A percentile compares a stretch with the other conserved stretches of the same genome.
These are phyloP conservation scores for Leishmania arabica DNA, from an alignment of 208 protist genomes.

Conservation along the genomic window DNA sequence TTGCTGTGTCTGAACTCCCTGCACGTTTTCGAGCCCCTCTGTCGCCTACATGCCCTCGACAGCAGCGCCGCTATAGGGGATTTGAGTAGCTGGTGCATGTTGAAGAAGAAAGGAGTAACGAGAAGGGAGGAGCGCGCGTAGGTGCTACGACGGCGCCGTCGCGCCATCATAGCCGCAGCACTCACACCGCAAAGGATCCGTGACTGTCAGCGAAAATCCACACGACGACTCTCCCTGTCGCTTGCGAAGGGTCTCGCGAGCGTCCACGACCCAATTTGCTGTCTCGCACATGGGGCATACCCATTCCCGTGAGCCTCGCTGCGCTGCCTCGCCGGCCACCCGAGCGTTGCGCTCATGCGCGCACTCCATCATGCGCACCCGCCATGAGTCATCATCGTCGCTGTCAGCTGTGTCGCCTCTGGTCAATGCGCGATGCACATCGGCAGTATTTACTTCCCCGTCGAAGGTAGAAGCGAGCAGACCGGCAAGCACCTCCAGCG, in stretches of 20 bases:
- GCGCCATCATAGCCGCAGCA: slow-evolving; percentile 21
- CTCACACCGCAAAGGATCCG: slow-evolving; percentile 10
- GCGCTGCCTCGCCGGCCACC: not conserved
- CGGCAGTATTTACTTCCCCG: slow-evolving; percentile 24
- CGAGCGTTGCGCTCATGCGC: slow-evolving; percentile 14
- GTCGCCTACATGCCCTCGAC: not conserved
- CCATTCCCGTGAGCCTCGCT: slow-evolving; percentile 30
- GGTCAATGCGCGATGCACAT: slow-evolving; percentile 44
- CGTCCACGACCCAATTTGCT: slow-evolving; percentile 34
- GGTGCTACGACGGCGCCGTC: not conserved
- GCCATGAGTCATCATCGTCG: slow-evolving; percentile 31
- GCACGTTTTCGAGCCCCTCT: not conserved
- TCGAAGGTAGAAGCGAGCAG: slow-evolving; percentile 67
- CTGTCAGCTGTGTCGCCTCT: not conserved
- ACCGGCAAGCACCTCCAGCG: slow-evolving; percentile 48
- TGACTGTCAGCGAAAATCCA: not conserved
- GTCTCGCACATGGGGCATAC: slow-evolving; percentile 54
- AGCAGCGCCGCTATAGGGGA: not conserved
- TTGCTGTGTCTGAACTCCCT: not conserved
- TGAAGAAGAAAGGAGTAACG: not conserved
- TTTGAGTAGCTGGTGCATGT: not conserved
- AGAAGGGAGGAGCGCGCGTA: not conserved
- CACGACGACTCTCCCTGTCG: slow-evolving; percentile 8
- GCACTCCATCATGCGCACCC: slow-evolving; percentile 32
- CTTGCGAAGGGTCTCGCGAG: slow-evolving; percentile 36